Conservation (phyloP, 2,329 filamentous ascomycete species). For the Trichoderma simmonsii region DNA sequence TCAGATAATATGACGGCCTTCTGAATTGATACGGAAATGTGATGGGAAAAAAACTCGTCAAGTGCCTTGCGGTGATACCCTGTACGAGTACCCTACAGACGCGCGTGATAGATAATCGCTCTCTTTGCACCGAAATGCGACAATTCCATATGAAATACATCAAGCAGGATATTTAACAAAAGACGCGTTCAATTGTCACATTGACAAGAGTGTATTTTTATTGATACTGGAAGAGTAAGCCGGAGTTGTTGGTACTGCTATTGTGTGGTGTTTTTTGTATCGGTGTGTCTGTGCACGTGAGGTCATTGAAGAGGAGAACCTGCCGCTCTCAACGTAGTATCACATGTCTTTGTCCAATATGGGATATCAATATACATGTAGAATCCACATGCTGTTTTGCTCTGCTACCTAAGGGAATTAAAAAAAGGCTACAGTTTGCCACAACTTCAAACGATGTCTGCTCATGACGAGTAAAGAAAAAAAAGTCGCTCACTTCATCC, state of each 20-base stretch:
- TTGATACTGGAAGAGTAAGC: neutral
- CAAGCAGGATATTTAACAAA: neutral
- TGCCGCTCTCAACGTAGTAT: neutral
- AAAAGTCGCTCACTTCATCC: neutral
- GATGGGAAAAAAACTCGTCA: neutral
- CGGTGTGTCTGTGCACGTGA: neutral
- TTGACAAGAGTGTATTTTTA: neutral
- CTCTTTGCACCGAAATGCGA: neutral
- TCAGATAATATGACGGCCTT: slow-evolving; percentile 7
- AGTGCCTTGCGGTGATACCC: neutral
- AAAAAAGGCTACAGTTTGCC: too few species aligned
- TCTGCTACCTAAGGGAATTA: too few species aligned
- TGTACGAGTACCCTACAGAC: neutral
- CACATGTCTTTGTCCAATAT: neutral
- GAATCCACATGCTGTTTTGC: neutral
- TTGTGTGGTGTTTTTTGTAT: neutral
- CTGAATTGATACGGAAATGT: neutral
- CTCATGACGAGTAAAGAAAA: neutral
- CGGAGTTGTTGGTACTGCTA: neutral
- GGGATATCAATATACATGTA: neutral
- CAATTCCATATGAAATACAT: neutral
- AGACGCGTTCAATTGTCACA: neutral
- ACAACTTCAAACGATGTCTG: neutral
- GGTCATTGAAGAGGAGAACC: neutral
- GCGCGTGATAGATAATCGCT: neutral